Base-by-base conservation (phyloP, 306 rosid genomes). In the Canavalia ensiformis region DNA sequence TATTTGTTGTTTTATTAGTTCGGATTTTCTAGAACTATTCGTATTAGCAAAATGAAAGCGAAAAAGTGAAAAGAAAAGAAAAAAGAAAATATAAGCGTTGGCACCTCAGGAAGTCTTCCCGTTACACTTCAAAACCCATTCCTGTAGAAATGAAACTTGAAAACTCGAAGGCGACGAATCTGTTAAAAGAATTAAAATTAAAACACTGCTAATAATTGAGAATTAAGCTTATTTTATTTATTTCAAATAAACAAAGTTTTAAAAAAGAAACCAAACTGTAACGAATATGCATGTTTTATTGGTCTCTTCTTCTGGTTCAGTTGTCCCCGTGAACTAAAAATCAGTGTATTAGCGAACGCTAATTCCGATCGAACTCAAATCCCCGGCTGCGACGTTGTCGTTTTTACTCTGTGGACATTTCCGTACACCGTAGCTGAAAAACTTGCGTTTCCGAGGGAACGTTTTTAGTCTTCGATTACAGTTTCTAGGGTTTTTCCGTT, bases 401-500 rank as follows among this genome's bases (percentile, higher is more conserved):
- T 59, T 59, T 76, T 47, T 45, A 10, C 33, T 69, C 37, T 34
- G 31, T 52, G 1, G 58, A n/a, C 1, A 12, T 41, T 29, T 45
- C 58, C 46, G 25, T 18, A 18, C 0, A 31, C 8, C 28, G 18
- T 8, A 12, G 33, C 76, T 82, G 70, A 45, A 33, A 44, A 4
- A 1, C 25, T 39, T 66, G 67, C 67, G 29, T 68, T 49, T 55
- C 30, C 8, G 54, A 34, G 37, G 8, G 1, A 29, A 18, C 25
- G 25, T 18, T 18, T 18, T 18, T 18, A 8, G 2, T 13, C 68
- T 67, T 66, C 39, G 64, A 8, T 64, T 50, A 10, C 72, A 18
- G 54, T 60, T 81, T 44, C 56, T 80, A 72, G 88, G 85, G 77
- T 68, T 80, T 18, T 63, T 34, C 37, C 9, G 8, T 46, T 34